Percentiles rank a stretch among this genome's conserved stretches.
Conservation (phyloP, 2,329 filamentous ascomycete species). For the Apiospora kogelbergensis region DNA sequence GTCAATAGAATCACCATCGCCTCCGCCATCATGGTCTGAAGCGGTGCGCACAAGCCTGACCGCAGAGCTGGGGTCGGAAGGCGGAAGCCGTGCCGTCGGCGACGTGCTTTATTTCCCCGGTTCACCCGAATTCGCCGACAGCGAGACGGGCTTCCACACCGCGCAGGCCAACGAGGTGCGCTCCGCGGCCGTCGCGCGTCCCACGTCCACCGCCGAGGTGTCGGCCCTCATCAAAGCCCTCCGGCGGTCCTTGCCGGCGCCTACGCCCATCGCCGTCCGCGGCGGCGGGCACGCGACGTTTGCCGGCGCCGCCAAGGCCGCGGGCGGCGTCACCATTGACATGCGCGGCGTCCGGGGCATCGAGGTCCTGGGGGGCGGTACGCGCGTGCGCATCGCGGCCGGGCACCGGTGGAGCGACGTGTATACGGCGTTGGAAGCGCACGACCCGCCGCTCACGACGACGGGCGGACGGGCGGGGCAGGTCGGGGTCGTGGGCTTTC, state of each 20-base stretch:
- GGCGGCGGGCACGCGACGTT: not conserved
- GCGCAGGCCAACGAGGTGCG: not conserved
- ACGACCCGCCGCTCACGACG: conserved; percentile 15
- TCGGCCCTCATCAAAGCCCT: not conserved
- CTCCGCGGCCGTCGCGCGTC: not conserved
- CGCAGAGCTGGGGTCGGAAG: not conserved
- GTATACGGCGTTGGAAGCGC: conserved; percentile 17
- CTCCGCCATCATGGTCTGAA: not conserved
- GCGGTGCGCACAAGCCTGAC: not conserved
- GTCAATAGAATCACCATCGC: not conserved
- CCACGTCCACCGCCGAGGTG: not conserved
- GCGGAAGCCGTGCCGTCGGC: not conserved
- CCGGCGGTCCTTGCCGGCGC: not conserved
- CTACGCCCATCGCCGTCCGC: not conserved
- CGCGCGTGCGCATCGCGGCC: conserved; percentile 28
- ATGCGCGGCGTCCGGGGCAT: not conserved
- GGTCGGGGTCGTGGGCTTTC: conserved; percentile 23
- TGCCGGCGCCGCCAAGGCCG: conserved; percentile 3
- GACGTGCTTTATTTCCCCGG: not conserved
- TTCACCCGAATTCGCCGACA: not conserved
- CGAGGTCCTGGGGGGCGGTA: conserved; percentile 23
- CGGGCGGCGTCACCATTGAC: not conserved
- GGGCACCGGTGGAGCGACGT: conserved; percentile 21
- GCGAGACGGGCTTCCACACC: not conserved
- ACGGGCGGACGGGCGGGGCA: conserved; percentile 21